Conservation (phyloP, 805 yeast species). For the Lachancea dasiensis region DNA sequence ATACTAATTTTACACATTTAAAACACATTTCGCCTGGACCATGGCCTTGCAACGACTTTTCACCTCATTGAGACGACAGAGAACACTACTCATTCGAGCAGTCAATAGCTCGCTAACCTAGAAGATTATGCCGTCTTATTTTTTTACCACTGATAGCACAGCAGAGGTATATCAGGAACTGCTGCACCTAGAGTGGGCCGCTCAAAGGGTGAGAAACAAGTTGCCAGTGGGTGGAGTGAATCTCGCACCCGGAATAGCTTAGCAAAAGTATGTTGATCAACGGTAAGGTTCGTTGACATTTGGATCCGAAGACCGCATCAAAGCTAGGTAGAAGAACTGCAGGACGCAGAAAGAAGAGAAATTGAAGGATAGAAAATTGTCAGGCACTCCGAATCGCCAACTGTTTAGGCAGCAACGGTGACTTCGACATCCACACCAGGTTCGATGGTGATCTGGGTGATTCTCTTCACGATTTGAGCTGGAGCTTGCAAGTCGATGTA, state of each 20-base stretch:
- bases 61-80: slow-evolving; percentile 3
- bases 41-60: not conserved
- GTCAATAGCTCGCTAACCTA: slow-evolving; percentile 13
- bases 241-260: not conserved
- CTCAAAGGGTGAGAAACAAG: not conserved
- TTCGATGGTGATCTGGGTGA: slow-evolving; percentile 96
- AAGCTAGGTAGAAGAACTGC: slow-evolving; percentile 1
- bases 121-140: slow-evolving; percentile 8
- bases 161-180: slow-evolving; percentile 35
- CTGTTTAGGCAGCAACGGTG: slow-evolving; percentile 71
- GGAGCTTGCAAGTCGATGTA: slow-evolving; percentile 97
- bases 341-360: not conserved
- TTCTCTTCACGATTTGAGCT: slow-evolving; percentile 85
- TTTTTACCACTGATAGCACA: slow-evolving; percentile 36
- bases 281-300: no score
- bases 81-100: slow-evolving; percentile 11
- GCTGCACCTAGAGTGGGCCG: slow-evolving; percentile 36
- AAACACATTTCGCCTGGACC: not conserved
- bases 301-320: no score
- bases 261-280: not conserved
- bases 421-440: slow-evolving; percentile 99
- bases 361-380: slow-evolving; percentile 1
- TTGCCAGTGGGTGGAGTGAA: not conserved
- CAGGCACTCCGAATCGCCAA: not conserved
- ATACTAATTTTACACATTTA: not conserved